A percentile compares a stretch with the other conserved stretches of the same genome.
Evolutionary conservation across 805 yeast genomes (phyloP).

Genomic region (Grigorovia yakushimaensis): DNA sequence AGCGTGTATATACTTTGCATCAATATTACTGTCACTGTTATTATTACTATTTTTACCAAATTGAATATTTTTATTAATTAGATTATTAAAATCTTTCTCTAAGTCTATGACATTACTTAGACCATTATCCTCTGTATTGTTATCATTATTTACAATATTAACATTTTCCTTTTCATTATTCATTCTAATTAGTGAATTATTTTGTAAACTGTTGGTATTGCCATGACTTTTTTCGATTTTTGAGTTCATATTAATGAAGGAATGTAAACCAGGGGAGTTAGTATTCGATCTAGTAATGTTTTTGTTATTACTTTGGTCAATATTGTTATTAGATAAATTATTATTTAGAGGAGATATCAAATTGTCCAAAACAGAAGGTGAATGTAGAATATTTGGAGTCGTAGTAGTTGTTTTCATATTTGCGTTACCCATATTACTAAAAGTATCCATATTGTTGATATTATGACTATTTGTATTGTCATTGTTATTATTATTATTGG

Average conservation of each 20-base stretch:
- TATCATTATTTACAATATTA: neutral
- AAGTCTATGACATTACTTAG: neutral
- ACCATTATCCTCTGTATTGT: neutral
- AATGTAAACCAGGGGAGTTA: neutral
- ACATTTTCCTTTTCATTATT: neutral
- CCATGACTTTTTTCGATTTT: neutral
- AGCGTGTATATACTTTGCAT: too few relatives aligned
- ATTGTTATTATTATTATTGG: neutral
- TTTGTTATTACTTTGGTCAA: neutral
- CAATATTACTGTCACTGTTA: neutral
- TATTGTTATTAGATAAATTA: neutral
- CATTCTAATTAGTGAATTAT: neutral
- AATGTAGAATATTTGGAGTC: neutral
- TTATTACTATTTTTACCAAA: slow-evolving; percentile 5
- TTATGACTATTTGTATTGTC: neutral
- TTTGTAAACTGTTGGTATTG: neutral
- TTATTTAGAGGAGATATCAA: neutral
- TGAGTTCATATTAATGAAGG: neutral
- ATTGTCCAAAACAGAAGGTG: neutral
- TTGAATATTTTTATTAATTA: neutral
- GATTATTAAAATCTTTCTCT: neutral
- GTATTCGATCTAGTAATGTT: neutral
- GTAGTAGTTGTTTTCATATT: neutral
- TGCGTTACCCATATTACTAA: neutral
- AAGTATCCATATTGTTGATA: neutral